phyloP scores from a whole-genome alignment of 202 grass and related monocot species.

The Schoenoplectus triqueter region DNA sequence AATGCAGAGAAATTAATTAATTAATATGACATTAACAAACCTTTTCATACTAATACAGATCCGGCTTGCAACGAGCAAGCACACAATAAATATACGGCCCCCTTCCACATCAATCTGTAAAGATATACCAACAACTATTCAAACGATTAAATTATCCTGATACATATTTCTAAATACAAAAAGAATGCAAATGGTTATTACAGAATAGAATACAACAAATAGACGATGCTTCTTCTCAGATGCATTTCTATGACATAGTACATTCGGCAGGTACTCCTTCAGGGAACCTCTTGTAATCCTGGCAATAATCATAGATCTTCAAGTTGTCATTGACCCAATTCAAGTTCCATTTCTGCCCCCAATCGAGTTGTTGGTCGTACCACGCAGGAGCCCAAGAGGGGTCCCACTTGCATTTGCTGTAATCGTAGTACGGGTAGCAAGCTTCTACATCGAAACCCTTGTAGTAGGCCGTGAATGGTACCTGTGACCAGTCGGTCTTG shows the following conservation, averaged over 20 bases:
- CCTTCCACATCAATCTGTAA: background rate
- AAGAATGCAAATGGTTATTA: slow-evolving; percentile 42
- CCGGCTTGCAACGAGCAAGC: slow-evolving; percentile 9
- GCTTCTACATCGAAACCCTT: slow-evolving; percentile 41
- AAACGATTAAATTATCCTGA: slow-evolving; percentile 22
- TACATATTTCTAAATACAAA: slow-evolving; percentile 19
- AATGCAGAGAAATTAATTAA: slow-evolving; percentile 2
- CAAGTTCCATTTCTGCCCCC: slow-evolving; percentile 28
- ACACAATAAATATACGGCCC: background rate
- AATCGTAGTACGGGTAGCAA: slow-evolving; percentile 40
- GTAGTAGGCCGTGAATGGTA: slow-evolving; percentile 60
- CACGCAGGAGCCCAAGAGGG: slow-evolving; percentile 36
- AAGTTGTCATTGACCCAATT: slow-evolving; percentile 37
- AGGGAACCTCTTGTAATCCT: slow-evolving; percentile 48
- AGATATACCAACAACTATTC: slow-evolving; percentile 25
- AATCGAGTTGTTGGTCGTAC: slow-evolving; percentile 43
- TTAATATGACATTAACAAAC: background rate
- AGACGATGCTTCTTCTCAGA: background rate
- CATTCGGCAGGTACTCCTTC: slow-evolving; percentile 46
- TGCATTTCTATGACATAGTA: slow-evolving; percentile 23
- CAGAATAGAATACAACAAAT: background rate
- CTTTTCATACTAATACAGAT: slow-evolving; percentile 7
- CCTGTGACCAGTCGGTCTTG: slow-evolving; percentile 65
- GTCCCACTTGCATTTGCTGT: slow-evolving; percentile 29
- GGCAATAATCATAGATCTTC: slow-evolving; percentile 73